Evolutionary conservation across 441 rosid genomes (phyloP).

Genomic region (Adansonia grandidieri): DNA sequence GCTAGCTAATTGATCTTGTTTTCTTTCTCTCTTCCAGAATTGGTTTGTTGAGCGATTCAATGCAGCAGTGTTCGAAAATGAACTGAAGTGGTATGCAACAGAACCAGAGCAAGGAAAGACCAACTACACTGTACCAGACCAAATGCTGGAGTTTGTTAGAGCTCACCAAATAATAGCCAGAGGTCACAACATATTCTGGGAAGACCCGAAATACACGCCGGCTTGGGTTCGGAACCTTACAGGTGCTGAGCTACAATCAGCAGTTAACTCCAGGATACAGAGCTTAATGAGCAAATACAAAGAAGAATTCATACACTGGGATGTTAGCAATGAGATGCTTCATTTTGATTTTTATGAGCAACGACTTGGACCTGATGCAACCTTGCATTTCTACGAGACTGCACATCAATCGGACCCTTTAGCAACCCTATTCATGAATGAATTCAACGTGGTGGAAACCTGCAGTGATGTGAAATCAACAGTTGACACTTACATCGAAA

Average conservation of each 20-base stretch:
- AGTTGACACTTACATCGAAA: constrained; percentile 61
- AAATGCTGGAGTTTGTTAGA: constrained; percentile 63
- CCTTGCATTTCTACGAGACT: constrained; percentile 55
- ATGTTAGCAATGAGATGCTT: constrained; percentile 91
- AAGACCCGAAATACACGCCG: constrained; percentile 72
- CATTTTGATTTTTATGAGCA: constrained; percentile 79
- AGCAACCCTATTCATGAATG: constrained; percentile 76
- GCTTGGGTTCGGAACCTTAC: constrained; percentile 58
- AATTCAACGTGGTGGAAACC: constrained; percentile 79
- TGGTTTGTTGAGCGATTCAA: constrained; percentile 84
- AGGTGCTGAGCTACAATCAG: constrained; percentile 46
- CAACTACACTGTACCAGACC: constrained; percentile 67
- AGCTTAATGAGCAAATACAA: constrained; percentile 77
- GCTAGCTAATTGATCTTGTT: constrained; percentile 1
- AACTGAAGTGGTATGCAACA: constrained; percentile 87
- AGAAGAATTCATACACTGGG: constrained; percentile 80
- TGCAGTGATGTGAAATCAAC: constrained; percentile 69
- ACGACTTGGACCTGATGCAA: constrained; percentile 63
- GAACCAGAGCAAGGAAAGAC: constrained; percentile 64
- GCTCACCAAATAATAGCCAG: constrained; percentile 59
- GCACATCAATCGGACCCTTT: constrained; percentile 62
- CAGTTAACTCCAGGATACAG: constrained; percentile 57
- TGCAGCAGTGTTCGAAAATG: constrained; percentile 85
- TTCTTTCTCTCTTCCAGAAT: constrained; percentile 38
- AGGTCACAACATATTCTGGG: constrained; percentile 94